Conservation (phyloP, 805 yeast genomes). For the Kuraishia floccosa region DNA sequence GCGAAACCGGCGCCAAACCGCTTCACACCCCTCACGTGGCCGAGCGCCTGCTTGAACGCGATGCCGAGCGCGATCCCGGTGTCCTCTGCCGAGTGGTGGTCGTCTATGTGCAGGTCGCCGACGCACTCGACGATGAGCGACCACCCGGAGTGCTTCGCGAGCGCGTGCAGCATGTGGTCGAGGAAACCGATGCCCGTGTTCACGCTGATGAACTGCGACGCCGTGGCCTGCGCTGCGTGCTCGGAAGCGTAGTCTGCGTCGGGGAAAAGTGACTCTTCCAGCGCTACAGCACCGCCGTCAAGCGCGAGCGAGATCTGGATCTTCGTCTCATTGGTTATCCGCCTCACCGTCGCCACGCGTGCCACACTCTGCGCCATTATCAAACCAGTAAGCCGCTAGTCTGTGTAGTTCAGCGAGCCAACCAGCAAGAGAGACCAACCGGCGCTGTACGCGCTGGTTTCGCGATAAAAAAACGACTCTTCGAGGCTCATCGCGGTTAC, state of each 20-base stretch:
- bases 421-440: no score
- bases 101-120: constrained; percentile 94
- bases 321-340: constrained; percentile 89
- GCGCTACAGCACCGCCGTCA: constrained; percentile 71
- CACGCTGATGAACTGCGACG: constrained; percentile 63
- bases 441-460: no score
- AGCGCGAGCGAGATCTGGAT: constrained; percentile 76
- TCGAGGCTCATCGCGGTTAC: no score
- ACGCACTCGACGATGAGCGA: constrained; percentile 78
- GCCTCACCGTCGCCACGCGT: constrained; percentile 35
- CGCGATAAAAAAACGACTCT: no score
- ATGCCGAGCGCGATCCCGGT: constrained; percentile 86
- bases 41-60: constrained; percentile 84
- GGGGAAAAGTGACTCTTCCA: constrained; percentile 48
- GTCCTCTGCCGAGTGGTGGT: constrained; percentile 95
- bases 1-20: constrained; percentile 92
- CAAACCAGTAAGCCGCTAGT: no score
- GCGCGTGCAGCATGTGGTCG: constrained; percentile 96
- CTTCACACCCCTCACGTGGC: constrained; percentile 81
- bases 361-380: no score
- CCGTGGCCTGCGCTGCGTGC: constrained; percentile 62
- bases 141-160: constrained; percentile 98
- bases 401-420: no score
- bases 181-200: constrained; percentile 92
- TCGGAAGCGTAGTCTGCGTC: constrained; percentile 20